Percentiles rank a stretch among this genome's conserved stretches.
Evolutionary conservation across 164 flowering plant genomes (phyloP).

Genomic region (Taxillus chinensis): DNA sequence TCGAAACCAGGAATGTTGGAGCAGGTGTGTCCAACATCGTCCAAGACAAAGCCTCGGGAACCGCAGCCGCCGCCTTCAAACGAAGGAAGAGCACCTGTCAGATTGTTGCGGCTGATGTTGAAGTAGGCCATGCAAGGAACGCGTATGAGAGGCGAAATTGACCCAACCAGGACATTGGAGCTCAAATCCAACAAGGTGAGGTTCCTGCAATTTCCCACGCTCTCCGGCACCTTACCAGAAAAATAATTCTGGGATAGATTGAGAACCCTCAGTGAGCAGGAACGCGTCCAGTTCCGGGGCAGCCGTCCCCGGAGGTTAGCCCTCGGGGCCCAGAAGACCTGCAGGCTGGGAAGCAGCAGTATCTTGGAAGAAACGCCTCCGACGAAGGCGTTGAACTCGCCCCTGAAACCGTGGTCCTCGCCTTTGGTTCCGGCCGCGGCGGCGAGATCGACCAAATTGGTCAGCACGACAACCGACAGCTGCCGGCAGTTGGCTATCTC

Average conservation of each 20-base stretch:
- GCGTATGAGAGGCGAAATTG: conserved; percentile 30
- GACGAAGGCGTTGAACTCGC: conserved; percentile 56
- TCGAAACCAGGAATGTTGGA: conserved; percentile 10
- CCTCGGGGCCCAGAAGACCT: conserved; percentile 71
- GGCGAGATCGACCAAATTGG: conserved; percentile 30
- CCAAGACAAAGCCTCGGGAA: not conserved
- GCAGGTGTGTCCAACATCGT: conserved; percentile 15
- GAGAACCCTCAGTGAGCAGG: conserved; percentile 35
- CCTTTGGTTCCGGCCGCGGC: conserved; percentile 3
- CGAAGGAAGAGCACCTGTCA: conserved; percentile 38
- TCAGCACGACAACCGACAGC: conserved; percentile 40
- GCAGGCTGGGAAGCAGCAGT: conserved; percentile 32
- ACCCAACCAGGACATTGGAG: conserved; percentile 42
- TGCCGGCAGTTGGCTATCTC: conserved; percentile 43
- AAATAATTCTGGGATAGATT: conserved; percentile 56
- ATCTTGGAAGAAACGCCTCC: conserved; percentile 45
- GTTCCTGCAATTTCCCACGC: conserved; percentile 37
- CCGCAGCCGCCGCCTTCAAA: conserved; percentile 28
- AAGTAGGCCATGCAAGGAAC: conserved; percentile 58
- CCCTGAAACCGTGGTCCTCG: conserved; percentile 12
- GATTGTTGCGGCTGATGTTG: conserved; percentile 44
- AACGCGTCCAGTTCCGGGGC: conserved; percentile 30
- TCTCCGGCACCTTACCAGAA: conserved; percentile 32
- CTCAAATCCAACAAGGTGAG: conserved; percentile 54
- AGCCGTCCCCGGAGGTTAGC: conserved; percentile 52